Percentiles rank a stretch among this genome's conserved stretches.
These are phyloP conservation scores for Beauveria sp. DNA, from an alignment of 2,329 filamentous ascomycete species.

Conservation along the genomic window DNA sequence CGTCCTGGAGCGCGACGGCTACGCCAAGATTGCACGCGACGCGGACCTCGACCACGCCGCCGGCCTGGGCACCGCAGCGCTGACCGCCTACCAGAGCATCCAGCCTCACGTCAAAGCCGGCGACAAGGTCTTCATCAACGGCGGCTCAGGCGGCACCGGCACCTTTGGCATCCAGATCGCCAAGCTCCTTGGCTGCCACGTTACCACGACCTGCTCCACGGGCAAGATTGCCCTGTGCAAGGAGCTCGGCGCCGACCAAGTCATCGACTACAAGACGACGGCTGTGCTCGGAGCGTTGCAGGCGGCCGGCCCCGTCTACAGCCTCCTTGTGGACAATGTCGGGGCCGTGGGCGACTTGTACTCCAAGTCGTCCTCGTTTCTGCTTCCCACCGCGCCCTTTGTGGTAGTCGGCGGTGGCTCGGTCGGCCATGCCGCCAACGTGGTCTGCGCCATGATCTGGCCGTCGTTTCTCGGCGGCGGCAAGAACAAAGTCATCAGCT, in stretches of 20 bases:
- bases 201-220: slow-evolving; percentile 53
- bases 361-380: slow-evolving; percentile 40
- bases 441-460: slow-evolving; percentile 20
- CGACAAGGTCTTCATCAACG: slow-evolving; percentile 58
- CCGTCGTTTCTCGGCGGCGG: slow-evolving; percentile 31
- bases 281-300: slow-evolving; percentile 33
- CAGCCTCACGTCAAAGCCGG: slow-evolving; percentile 40
- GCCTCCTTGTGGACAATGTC: slow-evolving; percentile 46
- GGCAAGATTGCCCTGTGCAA: slow-evolving; percentile 50
- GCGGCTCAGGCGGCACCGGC: slow-evolving; percentile 56
- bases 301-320: slow-evolving; percentile 35
- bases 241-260: slow-evolving; percentile 54
- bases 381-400: slow-evolving; percentile 40
- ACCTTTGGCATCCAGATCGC: slow-evolving; percentile 57
- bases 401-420: slow-evolving; percentile 40
- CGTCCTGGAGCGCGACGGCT: slow-evolving; percentile 23
- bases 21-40: slow-evolving; percentile 31
- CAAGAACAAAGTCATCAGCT: slow-evolving; percentile 33
- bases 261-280: slow-evolving; percentile 52
- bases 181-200: slow-evolving; percentile 52
- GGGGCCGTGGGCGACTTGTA: slow-evolving; percentile 35
- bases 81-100: slow-evolving; percentile 43
- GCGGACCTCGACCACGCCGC: slow-evolving; percentile 35
- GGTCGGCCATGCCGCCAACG: slow-evolving; percentile 16
- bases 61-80: slow-evolving; percentile 33